A percentile compares a stretch with the other conserved stretches of the same genome.
phyloP scores from a whole-genome alignment of 1,284 basidiomycete species.

The Cryptococcus depauperatus region DNA sequence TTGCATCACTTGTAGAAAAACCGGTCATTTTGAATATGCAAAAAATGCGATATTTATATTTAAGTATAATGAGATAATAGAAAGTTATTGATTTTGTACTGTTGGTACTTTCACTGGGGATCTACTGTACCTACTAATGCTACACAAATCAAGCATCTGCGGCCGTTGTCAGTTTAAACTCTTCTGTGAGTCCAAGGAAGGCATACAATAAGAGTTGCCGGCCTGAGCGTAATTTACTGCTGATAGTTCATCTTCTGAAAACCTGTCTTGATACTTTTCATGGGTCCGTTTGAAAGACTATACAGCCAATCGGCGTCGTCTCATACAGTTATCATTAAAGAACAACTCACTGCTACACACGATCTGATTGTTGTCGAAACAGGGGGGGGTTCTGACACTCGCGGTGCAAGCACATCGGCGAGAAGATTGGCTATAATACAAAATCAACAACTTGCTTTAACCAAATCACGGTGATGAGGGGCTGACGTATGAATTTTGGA shows the following conservation, averaged over 20 bases:
- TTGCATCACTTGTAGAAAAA: no score
- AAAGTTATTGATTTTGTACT: no score
- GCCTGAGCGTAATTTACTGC: slow-evolving; percentile 80
- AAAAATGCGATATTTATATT: no score
- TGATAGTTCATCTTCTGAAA: slow-evolving; percentile 82
- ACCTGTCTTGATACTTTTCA: slow-evolving; percentile 66
- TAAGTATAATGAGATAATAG: no score
- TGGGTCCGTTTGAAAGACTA: slow-evolving; percentile 45
- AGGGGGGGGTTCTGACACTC: slow-evolving; percentile 83
- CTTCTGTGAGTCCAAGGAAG: no score
- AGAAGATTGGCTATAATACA: slow-evolving; percentile 26
- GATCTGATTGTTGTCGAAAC: slow-evolving; percentile 84
- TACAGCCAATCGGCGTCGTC: slow-evolving; percentile 47
- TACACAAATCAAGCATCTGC: no score
- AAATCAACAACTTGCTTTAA: no score
- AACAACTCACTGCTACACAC: slow-evolving; percentile 55
- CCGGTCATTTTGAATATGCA: no score
- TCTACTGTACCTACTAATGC: no score
- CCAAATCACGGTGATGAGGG: no score
- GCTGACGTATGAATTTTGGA: slow-evolving; percentile 62
- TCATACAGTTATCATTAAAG: slow-evolving; percentile 47
- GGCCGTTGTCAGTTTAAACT: no score
- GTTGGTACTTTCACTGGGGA: no score
- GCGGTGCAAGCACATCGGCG: slow-evolving; percentile 45
- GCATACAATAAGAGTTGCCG: slow-evolving; percentile 78